phyloP scores from a whole-genome alignment of 2,329 filamentous ascomycete genomes.

The Fusarium sp. region DNA sequence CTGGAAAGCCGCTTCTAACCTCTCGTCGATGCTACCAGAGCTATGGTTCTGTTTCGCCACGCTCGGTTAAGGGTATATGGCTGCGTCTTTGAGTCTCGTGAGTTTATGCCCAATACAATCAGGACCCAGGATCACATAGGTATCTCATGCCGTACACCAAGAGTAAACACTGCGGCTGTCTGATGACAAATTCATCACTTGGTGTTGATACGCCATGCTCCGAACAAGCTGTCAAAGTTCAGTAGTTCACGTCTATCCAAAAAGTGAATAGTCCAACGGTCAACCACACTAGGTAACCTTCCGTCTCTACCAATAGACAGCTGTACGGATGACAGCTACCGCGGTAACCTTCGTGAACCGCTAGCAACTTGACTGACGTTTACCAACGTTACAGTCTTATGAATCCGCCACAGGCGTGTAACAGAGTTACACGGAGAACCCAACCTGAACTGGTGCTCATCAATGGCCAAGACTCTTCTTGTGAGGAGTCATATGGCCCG shows the following conservation, averaged over 20 bases:
- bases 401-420: not conserved
- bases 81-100: not conserved
- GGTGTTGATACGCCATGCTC: not conserved
- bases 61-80: not conserved
- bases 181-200: constrained; percentile 10
- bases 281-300: not conserved
- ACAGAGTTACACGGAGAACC: constrained; percentile 5
- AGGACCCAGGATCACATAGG: not conserved
- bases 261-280: not conserved
- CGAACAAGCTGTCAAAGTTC: not conserved
- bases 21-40: constrained; percentile 14
- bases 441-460: not conserved
- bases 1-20: constrained; percentile 7
- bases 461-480: not conserved
- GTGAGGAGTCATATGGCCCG: constrained; percentile 28
- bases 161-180: not conserved
- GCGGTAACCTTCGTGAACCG: not conserved
- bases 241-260: not conserved
- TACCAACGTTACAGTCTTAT: not conserved
- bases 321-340: not conserved
- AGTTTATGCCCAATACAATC: not conserved
- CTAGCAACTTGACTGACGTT: not conserved
- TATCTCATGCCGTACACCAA: not conserved
- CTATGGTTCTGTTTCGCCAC: constrained; percentile 4
- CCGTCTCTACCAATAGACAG: not conserved